Conservation (phyloP, 768 basidiomycete genomes). For the Pisolithus tinctorius region DNA sequence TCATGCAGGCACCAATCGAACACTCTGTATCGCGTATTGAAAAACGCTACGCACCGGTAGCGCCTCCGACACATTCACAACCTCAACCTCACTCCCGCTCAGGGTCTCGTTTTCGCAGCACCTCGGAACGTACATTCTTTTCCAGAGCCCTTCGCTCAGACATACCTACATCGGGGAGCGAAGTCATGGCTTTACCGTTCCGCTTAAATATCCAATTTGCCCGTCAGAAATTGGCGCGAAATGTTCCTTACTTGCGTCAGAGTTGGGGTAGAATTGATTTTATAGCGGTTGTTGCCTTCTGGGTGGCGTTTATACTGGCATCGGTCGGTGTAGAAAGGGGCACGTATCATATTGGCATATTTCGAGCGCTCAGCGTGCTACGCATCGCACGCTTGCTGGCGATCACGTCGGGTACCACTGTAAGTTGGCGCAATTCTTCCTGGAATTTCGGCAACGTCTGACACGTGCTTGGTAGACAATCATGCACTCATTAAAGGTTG, state of each 20-base stretch:
- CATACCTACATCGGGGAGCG: slow-evolving; percentile 29
- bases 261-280: slow-evolving; percentile 91
- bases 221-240: slow-evolving; percentile 51
- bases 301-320: slow-evolving; percentile 75
- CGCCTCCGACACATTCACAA: slow-evolving; percentile 23
- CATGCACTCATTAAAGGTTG: slow-evolving; percentile 86
- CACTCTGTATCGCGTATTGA: neutral
- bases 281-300: slow-evolving; percentile 79
- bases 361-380: slow-evolving; percentile 83
- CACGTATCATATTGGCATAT: slow-evolving; percentile 70
- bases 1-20: slow-evolving; percentile 7
- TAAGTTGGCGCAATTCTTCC: slow-evolving; percentile 30
- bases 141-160: slow-evolving; percentile 43
- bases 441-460: slow-evolving; percentile 1
- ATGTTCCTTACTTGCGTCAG: slow-evolving; percentile 85
- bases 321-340: slow-evolving; percentile 62
- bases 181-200: slow-evolving; percentile 51
- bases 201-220: slow-evolving; percentile 50
- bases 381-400: slow-evolving; percentile 77
- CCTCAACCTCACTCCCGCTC: slow-evolving; percentile 18
- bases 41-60: slow-evolving; percentile 13
- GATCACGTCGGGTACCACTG: slow-evolving; percentile 88
- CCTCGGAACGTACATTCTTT: slow-evolving; percentile 42
- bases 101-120: slow-evolving; percentile 36
- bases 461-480: slow-evolving; percentile 49